Evolutionary conservation across 306 rosid genomes (phyloP), one percentile per base, ranked within the genome.

Genomic region (Purshia tridentata): DNA sequence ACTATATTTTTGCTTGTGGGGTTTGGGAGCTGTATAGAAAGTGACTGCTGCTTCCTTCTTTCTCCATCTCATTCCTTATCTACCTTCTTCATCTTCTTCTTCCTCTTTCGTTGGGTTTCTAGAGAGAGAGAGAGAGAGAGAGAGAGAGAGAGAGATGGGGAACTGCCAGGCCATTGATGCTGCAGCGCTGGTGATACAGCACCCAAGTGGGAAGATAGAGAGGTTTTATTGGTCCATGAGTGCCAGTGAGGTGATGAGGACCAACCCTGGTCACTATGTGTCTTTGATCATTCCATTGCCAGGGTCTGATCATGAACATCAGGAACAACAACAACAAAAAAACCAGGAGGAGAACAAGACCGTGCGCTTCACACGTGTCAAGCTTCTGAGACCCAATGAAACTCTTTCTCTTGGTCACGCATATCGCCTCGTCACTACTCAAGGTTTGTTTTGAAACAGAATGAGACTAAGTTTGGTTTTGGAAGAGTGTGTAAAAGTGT

Each of bases 381-480:
- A 95, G 93, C 91, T 95, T 69, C 99, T 95, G 52, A 80, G 96
- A 70, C 90, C 92, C 9, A 90, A 78, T 69, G 98, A 92, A 70
- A 88, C 93, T 80, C 99, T 95, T 72, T 82, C 91, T 77, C 98
- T 95, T 23, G 98, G 99, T 63, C 99, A 95, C 81, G 99, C 99
- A 65, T 95, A 95, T 45, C 83, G 98, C 41, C 91, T 95, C 29
- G 88, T 95, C 77, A 91, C 99, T 1, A 84, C 83, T 79, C 98
- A 90, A 84, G 98, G 98, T 95, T 57, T 29, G 35, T 29, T 29
- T 29, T 29, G 35, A 29, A 29, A 29, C 35, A 29, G 35, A 29
- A 29, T 29, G 35, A 29, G 35, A 29, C 35, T 29, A 29, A 2
- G 1, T 2, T 29, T 29, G 35, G 35, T 29, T 29, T 29, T 29